A percentile compares a stretch with the other conserved stretches of the same genome.
Evolutionary conservation across 2,329 filamentous ascomycete species (phyloP).

Genomic region (Alternaria sp.): DNA sequence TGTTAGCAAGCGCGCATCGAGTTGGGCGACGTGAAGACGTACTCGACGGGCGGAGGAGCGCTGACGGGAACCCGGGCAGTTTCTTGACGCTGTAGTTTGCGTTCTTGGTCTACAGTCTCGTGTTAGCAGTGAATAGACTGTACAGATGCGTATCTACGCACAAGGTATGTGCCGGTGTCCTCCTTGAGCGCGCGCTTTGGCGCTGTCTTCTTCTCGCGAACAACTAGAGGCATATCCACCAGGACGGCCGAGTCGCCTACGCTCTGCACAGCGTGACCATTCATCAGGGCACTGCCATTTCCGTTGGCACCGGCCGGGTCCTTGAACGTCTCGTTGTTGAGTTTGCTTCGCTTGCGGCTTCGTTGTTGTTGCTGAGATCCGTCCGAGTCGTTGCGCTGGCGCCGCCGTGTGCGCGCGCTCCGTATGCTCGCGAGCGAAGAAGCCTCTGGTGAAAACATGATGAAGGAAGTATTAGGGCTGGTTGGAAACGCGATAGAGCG

Average conservation of each 20-base stretch:
- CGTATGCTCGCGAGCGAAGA: constrained; percentile 45
- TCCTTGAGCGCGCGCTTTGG: constrained; percentile 69
- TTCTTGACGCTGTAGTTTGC: constrained; percentile 86
- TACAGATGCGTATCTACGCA: constrained; percentile 50
- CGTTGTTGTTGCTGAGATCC: constrained; percentile 54
- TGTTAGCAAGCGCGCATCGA: constrained; percentile 27
- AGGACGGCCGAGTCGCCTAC: constrained; percentile 42
- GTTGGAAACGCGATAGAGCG: constrained; percentile 42
- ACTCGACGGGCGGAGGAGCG: constrained; percentile 75
- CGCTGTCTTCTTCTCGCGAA: constrained; percentile 51
- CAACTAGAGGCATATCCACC: constrained; percentile 47
- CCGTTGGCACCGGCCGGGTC: constrained; percentile 39
- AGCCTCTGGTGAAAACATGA: constrained; percentile 53
- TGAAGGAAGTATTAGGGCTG: constrained; percentile 17
- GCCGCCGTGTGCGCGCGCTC: constrained; percentile 52
- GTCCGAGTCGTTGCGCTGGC: constrained; percentile 57
- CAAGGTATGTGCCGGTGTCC: constrained; percentile 72
- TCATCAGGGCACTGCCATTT: constrained; percentile 45
- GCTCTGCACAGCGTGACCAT: constrained; percentile 43
- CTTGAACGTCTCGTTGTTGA: constrained; percentile 54
- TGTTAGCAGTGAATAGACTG: constrained; percentile 12
- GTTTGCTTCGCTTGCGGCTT: constrained; percentile 57
- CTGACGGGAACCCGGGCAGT: constrained; percentile 81
- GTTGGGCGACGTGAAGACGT: constrained; percentile 48
- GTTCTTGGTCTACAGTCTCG: constrained; percentile 73